Evolutionary conservation across 495 filamentous ascomycete species (phyloP), one percentile per base, ranked within the genome.

Genomic region (Lophiostoma macrostomum): DNA sequence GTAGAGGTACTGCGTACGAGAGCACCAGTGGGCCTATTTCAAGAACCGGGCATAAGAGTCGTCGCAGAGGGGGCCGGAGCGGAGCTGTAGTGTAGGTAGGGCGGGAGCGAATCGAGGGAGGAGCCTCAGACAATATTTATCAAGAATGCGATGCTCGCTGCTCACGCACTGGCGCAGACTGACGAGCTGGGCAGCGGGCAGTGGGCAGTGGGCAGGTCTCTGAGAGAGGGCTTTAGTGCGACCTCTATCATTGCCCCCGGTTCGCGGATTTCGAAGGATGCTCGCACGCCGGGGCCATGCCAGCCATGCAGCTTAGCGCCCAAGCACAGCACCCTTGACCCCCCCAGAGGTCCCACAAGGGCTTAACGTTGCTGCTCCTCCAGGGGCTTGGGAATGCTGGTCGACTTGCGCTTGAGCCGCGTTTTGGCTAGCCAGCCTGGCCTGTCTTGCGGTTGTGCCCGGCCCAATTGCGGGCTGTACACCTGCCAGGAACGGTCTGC

Each of bases 211-310:
- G 23, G 36, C 52, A 7, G 13, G 42, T 23, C 31, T n/a, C n/a
- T n/a, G n/a, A n/a, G n/a, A n/a, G n/a, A n/a, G 40, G 55, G 55
- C 24, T 41, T 36, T 58, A 58, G 55, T 58, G 55, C 41, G 48
- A 46, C 55, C 46, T 62, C 53, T 62, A 56, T 62, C 53, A 43
- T 19, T 36, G 32, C 58, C 58, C 58, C 52, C 47, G 58, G 53
- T 50, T 39, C 30, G 36, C 54, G 54, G 54, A 54, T 54, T 61
- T 44, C 27, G 50, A 58, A 40, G 49, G 35, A 50, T 54, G 38
- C 28, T 41, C 25, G 43, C 41, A 29, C 47, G 37, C 40, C 18
- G 38, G 39, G 22, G 43, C 14, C 31, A 27, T 37, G 22, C 46
- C 31, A 46, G 58, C 58, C 45, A 52, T 56, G 58, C 51, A 56